phyloP scores from a whole-genome alignment of 768 basidiomycete genomes.

The Psilocybe cubensis region DNA sequence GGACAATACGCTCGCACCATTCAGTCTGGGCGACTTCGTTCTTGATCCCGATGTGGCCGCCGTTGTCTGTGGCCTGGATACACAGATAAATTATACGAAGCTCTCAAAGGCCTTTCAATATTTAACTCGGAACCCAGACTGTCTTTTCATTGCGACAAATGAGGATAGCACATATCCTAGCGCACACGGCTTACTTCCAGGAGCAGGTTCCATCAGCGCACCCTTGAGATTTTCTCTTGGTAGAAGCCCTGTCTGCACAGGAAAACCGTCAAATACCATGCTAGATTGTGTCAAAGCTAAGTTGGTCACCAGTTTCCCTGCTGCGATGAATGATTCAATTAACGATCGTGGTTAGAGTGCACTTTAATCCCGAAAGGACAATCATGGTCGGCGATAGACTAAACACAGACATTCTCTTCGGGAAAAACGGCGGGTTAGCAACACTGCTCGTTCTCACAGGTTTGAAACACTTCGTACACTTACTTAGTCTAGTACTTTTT shows the following conservation, averaged over 20 bases:
- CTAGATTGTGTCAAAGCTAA: conserved; percentile 86
- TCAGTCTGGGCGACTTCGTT: conserved; percentile 70
- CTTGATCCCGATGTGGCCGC: conserved; percentile 84
- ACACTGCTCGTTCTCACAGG: conserved; percentile 95
- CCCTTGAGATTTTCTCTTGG: conserved; percentile 77
- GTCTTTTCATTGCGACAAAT: conserved; percentile 90
- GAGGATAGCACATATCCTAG: conserved; percentile 91
- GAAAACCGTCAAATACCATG: conserved; percentile 93
- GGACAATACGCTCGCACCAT: conserved; percentile 75
- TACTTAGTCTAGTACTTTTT: neutral
- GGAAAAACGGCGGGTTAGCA: conserved; percentile 80
- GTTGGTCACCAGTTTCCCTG: conserved; percentile 30
- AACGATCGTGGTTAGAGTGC: conserved; percentile 54
- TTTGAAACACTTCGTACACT: conserved; percentile 28
- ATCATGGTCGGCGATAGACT: conserved; percentile 97
- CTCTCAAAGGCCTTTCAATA: conserved; percentile 91
- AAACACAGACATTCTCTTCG: conserved; percentile 95
- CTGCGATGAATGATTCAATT: conserved; percentile 11
- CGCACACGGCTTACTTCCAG: conserved; percentile 74
- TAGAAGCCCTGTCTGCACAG: conserved; percentile 75
- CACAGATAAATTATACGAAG: conserved; percentile 90
- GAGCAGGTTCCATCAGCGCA: conserved; percentile 83
- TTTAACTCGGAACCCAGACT: conserved; percentile 76
- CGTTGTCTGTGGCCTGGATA: conserved; percentile 93
- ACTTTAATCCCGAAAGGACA: conserved; percentile 84